Evolutionary conservation across 2,329 filamentous ascomycete genomes (phyloP), one percentile per base, ranked within the genome.

Genomic region (Aspergillaceae sp.): DNA sequence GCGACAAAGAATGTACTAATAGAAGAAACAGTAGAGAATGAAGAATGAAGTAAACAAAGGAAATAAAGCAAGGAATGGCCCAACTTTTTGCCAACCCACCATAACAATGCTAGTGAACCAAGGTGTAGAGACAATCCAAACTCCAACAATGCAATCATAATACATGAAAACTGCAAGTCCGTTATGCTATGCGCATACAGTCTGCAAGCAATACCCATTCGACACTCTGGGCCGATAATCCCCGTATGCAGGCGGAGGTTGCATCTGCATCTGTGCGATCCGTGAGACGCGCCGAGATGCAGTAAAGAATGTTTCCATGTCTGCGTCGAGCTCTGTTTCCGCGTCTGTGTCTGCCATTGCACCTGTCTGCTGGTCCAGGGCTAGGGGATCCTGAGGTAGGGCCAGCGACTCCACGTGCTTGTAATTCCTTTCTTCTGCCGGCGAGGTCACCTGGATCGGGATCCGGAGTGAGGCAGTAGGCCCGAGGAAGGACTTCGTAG

Each of bases 381-480:
- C 19, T 19, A 19, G 19, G 19, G 19, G 1, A 1, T 19, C 19
- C 19, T 19, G 19, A 19, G 19, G 19, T 19, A 19, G 19, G 19
- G 19, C 19, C 19, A 19, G 19, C 19, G 19, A 19, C 19, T 19
- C 19, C 19, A 19, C 19, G 19, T 19, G 19, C 34, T 36, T 36
- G 4, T n/a, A 5, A 7, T n/a, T n/a, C n/a, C n/a, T 36, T n/a
- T 36, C 10, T 7, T 5, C 19, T 9, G 38, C 19, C 26, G 28
- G 8, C 5, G 10, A 32, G 7, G 56, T 62, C 37, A 75, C 54
- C 53, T 74, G 72, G 26, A 74, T 60, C 0, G 72, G 72, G 0
- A 74, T 42, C 26, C 65, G 67, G 19, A 74, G 56, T 1, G 64
- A 64, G 30, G 72, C 51, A 7, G 61, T 63, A 2, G 70, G 66